Base-by-base conservation (phyloP, 495 filamentous ascomycete genomes). In the Lasiosphaeria miniovina region DNA sequence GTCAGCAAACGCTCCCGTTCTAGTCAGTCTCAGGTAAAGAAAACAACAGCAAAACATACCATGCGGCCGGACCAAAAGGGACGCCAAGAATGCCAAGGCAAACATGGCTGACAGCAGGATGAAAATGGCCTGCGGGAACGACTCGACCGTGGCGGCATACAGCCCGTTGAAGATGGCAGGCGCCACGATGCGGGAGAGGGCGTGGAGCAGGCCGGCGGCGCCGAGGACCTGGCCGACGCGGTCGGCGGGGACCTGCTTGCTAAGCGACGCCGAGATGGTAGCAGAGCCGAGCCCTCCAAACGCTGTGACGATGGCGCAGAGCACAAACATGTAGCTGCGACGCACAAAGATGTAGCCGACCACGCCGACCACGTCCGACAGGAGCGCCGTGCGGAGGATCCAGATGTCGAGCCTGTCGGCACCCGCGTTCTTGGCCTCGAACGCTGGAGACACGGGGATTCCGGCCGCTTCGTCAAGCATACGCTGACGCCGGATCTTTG, bases 211-310 rank as follows among this genome's bases (percentile, higher is more conserved):
- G 0, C 95, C 94, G 15, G 82, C 88, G 1, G 91, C 94, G 9
- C 94, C 94, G 3, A 98, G 81, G 53, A 98, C 74, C 68, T 92
- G 86, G 0, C 94, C 94, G 1, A 90, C 87, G 35, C 82, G 81
- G 62, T 93, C 88, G 8, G 83, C 80, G 4, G 93, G 90, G 0
- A 97, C 87, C 69, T 97, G 94, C 68, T 97, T 97, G 54, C 90
- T 97, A 15, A 97, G 73, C 0, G 89, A 80, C 0, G 87, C 85
- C 65, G 95, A 90, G 52, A 96, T 73, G 0, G 88, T 93, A 4
- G 94, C 93, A 5, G 85, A 86, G 0, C 85, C 93, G 54, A 97
- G 85, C 3, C 93, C 91, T 10, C 93, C 94, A 41, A 96, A 73
- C 0, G 90, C 80, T 3, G 90, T 87, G 24, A 89, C 64, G 24